phyloP scores from a whole-genome alignment of 1,284 basidiomycete species.

The Moesziomyces antarcticus region DNA sequence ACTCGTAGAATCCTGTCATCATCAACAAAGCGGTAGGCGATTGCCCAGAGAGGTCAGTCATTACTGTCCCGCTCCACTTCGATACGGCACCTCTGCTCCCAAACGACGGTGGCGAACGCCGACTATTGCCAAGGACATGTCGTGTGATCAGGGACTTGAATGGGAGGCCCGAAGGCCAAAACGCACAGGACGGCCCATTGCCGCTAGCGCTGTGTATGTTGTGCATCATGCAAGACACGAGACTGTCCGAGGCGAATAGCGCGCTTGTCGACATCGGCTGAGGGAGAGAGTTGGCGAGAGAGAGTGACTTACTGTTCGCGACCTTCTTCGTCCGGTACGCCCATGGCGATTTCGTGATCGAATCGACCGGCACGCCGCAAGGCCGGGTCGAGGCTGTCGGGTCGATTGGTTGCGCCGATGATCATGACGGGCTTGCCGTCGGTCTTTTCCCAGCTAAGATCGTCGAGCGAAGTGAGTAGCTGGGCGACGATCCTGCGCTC shows the following conservation, averaged over 20 bases:
- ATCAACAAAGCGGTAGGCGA: not conserved
- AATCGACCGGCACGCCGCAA: slow-evolving; percentile 91
- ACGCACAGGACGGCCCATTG: slow-evolving; percentile 49
- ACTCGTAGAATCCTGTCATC: slow-evolving; percentile 58
- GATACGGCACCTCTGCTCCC: not conserved
- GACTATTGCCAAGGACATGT: slow-evolving; percentile 5
- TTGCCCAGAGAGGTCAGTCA: slow-evolving; percentile 10
- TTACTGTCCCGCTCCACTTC: not conserved
- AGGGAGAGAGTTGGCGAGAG: not conserved
- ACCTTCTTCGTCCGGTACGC: slow-evolving; percentile 85
- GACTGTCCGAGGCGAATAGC: slow-evolving; percentile 4
- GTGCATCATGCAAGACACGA: slow-evolving; percentile 37
- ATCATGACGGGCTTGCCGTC: slow-evolving; percentile 79
- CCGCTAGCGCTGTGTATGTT: slow-evolving; percentile 52
- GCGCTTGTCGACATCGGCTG: not conserved
- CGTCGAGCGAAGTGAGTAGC: slow-evolving; percentile 94
- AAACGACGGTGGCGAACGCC: not conserved
- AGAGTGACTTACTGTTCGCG: slow-evolving; percentile 77
- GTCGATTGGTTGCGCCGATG: slow-evolving; percentile 94
- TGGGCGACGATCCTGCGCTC: slow-evolving; percentile 96
- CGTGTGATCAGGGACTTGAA: slow-evolving; percentile 54
- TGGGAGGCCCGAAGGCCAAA: slow-evolving; percentile 54
- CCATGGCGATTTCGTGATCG: slow-evolving; percentile 97
- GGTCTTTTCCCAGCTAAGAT: slow-evolving; percentile 86
- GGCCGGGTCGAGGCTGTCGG: slow-evolving; percentile 92